Conservation (phyloP, 1,284 basidiomycete genomes). For the Ustilago shanxiensis region DNA sequence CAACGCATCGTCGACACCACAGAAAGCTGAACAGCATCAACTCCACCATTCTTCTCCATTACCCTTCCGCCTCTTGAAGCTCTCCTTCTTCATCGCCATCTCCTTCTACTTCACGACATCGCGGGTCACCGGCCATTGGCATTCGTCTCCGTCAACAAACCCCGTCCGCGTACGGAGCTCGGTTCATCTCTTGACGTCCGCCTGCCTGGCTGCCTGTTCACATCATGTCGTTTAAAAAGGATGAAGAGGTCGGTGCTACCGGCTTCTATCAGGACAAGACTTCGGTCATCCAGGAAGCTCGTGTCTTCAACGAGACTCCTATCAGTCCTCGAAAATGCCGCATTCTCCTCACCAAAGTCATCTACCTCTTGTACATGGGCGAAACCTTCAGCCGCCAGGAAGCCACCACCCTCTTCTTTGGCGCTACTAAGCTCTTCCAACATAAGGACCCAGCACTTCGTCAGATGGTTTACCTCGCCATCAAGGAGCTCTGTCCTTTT, state of each 20-base stretch:
- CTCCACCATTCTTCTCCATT: slow-evolving; percentile 4
- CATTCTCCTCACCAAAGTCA: slow-evolving; percentile 93
- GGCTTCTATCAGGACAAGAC: slow-evolving; percentile 70
- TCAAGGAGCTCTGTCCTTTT: slow-evolving; percentile 96
- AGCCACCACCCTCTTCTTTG: slow-evolving; percentile 97
- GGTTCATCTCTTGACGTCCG: slow-evolving; percentile 2
- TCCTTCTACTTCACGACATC: slow-evolving; percentile 14
- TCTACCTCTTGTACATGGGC: slow-evolving; percentile 95
- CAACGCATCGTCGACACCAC: slow-evolving; percentile 10
- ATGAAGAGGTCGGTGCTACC: slow-evolving; percentile 64
- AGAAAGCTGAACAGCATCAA: not conserved
- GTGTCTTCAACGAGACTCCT: slow-evolving; percentile 99
- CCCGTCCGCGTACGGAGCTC: slow-evolving; percentile 9
- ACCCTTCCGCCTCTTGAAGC: not conserved
- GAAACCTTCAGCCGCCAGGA: slow-evolving; percentile 96
- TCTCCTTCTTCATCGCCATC: not conserved
- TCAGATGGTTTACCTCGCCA: slow-evolving; percentile 98
- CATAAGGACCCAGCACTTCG: slow-evolving; percentile 97
- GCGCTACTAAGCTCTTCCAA: slow-evolving; percentile 98
- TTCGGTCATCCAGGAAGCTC: slow-evolving; percentile 82
- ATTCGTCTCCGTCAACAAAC: not conserved
- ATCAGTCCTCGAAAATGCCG: slow-evolving; percentile 90
- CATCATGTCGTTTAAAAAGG: slow-evolving; percentile 70
- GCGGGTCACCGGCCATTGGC: slow-evolving; percentile 14
- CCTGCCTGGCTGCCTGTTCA: slow-evolving; percentile 19